These are phyloP conservation scores for Myochromella boudieri DNA, from an alignment of 768 basidiomycete genomes.

Conservation along the genomic window DNA sequence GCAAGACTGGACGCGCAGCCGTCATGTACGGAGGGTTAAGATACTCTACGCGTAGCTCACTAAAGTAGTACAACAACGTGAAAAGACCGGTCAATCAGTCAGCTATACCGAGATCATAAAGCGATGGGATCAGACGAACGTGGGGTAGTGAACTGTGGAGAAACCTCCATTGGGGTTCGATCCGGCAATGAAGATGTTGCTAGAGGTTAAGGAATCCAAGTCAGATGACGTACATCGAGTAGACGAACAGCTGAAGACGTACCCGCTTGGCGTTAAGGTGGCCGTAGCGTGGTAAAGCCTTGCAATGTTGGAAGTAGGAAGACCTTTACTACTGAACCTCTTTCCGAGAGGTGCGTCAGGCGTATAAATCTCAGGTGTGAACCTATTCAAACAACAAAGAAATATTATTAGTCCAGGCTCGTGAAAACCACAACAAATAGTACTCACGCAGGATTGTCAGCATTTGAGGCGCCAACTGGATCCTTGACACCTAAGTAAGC, in stretches of 20 bases:
- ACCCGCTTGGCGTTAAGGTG: constrained; percentile 53
- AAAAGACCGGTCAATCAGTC: constrained; percentile 18
- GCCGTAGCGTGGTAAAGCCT: constrained; percentile 63
- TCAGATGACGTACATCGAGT: background rate
- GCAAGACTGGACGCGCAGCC: constrained; percentile 30
- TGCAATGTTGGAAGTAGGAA: constrained; percentile 41
- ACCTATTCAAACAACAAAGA: constrained; percentile 30
- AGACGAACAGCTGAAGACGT: constrained; percentile 29
- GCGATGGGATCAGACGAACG: too few relatives aligned
- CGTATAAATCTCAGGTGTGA: constrained; percentile 48
- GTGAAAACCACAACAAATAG: background rate
- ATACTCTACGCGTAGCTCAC: constrained; percentile 44
- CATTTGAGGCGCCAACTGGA: constrained; percentile 21
- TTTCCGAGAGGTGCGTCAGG: constrained; percentile 40
- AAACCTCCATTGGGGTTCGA: constrained; percentile 39
- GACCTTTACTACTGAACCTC: constrained; percentile 44
- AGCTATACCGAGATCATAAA: constrained; percentile 5
- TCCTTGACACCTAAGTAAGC: constrained; percentile 32
- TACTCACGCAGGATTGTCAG: constrained; percentile 26
- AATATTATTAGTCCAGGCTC: constrained; percentile 6
- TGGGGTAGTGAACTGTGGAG: background rate
- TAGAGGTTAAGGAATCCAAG: background rate
- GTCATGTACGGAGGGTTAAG: constrained; percentile 42
- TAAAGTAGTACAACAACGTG: constrained; percentile 10
- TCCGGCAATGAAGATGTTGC: constrained; percentile 31